These are phyloP conservation scores for Penicillium concentricum DNA, from an alignment of 2,329 filamentous ascomycete species.

Conservation along the genomic window DNA sequence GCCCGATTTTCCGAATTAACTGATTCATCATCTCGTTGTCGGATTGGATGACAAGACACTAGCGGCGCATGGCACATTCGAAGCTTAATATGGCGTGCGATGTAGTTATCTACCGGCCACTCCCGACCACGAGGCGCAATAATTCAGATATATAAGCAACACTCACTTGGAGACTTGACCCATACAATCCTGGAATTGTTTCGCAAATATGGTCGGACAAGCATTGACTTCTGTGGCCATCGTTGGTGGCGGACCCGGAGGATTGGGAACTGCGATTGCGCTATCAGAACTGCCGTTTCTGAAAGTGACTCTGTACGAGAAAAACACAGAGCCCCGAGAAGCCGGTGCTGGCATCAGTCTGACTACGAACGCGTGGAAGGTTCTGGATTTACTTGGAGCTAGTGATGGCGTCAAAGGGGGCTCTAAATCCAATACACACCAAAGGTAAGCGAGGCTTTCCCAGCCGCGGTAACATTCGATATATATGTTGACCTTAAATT, in stretches of 20 bases:
- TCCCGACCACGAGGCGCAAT: not conserved
- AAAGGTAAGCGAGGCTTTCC: conserved; percentile 6
- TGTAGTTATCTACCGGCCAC: conserved; percentile 3
- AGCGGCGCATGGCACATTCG: conserved; percentile 11
- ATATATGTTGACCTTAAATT: not conserved
- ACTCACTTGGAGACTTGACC: not conserved
- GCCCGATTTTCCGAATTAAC: not conserved
- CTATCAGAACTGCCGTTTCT: conserved; percentile 45
- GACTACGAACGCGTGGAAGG: conserved; percentile 49
- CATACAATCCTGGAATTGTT: not conserved
- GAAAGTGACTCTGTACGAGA: conserved; percentile 47
- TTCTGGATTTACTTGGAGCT: conserved; percentile 48
- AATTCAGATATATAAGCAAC: not conserved
- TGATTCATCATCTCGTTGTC: not conserved
- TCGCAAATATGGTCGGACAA: conserved; percentile 9
- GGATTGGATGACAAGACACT: not conserved
- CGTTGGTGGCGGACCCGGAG: conserved; percentile 41
- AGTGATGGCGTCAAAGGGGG: conserved; percentile 41
- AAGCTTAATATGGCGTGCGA: conserved; percentile 15
- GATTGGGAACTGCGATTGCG: conserved; percentile 48
- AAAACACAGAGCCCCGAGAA: conserved; percentile 47
- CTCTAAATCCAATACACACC: conserved; percentile 26
- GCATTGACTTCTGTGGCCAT: conserved; percentile 31
- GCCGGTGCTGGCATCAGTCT: conserved; percentile 51
- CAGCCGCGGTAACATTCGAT: not conserved